phyloP scores from a whole-genome alignment of 805 yeast species.

The Wickerhamiella domercqiae region DNA sequence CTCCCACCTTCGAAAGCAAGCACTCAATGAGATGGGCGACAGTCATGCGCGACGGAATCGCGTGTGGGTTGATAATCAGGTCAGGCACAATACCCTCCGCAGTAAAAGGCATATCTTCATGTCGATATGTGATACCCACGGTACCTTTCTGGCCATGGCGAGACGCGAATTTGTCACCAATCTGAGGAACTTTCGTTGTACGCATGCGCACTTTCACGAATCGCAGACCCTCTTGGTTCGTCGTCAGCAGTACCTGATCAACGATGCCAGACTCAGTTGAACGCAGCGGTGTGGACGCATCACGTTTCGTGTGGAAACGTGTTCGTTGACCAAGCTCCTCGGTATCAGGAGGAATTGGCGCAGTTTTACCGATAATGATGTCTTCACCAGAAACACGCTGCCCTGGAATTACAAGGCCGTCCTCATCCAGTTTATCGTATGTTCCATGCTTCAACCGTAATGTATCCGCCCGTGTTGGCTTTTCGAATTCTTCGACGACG shows the following conservation, averaged over 20 bases:
- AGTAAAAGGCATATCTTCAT: slow-evolving; percentile 98
- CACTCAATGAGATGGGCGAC: slow-evolving; percentile 99
- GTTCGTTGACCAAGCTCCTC: slow-evolving; percentile 98
- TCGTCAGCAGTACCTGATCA: slow-evolving; percentile 90
- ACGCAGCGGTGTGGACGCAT: slow-evolving; percentile 94
- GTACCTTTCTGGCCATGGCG: slow-evolving; percentile 99
- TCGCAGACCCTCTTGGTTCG: slow-evolving; percentile 95
- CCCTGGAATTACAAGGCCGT: slow-evolving; percentile 96
- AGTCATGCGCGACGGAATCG: slow-evolving; percentile 99
- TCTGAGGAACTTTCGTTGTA: slow-evolving; percentile 96
- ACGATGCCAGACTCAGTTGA: slow-evolving; percentile 97
- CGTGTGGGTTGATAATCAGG: slow-evolving; percentile 94
- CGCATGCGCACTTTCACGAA: slow-evolving; percentile 98
- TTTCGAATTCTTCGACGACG: slow-evolving; percentile 93
- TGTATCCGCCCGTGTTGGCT: slow-evolving; percentile 89
- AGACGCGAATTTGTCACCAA: slow-evolving; percentile 98
- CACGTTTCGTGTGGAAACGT: slow-evolving; percentile 94
- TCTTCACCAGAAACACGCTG: slow-evolving; percentile 98
- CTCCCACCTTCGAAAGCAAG: slow-evolving; percentile 84
- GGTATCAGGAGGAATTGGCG: slow-evolving; percentile 98
- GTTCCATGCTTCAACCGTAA: slow-evolving; percentile 95
- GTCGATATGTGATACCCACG: slow-evolving; percentile 95
- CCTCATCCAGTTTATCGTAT: slow-evolving; percentile 94
- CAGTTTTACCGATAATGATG: slow-evolving; percentile 95
- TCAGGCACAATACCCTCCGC: slow-evolving; percentile 95